Base-by-base conservation (phyloP, 306 rosid species). In the barrel medic (Medicago truncatula) region DNA sequence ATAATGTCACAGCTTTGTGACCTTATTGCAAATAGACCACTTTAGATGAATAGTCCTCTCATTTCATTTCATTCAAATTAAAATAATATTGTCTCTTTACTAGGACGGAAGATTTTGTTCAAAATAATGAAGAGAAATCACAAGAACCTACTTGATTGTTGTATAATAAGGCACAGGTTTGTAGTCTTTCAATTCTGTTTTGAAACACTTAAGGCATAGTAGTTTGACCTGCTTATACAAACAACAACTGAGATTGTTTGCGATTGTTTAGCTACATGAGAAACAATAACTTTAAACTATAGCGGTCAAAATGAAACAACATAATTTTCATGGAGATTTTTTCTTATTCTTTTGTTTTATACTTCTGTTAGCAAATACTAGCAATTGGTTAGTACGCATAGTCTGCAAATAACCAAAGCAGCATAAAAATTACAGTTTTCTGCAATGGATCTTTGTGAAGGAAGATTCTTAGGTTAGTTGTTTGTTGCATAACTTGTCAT, bases 51-150 rank as follows among this genome's bases (percentile, higher is more conserved):
- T 59, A 44, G 25, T 64, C 39, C 53, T 64, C 43, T 50, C 15
- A 52, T 56, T 73, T 61, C 65, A 74, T 85, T 70, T 62, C 65
- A 70, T 82, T 75, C 38, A 64, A 18, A 61, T 40, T 70, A 17
- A 53, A 58, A 49, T 49, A 44, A 20, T 39, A 16, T 46, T 50
- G 56, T 72, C 13, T 57, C 72, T 72, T 81, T 70, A 59, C 89
- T 56, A 92, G 96, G 90, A 67, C 28, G 76, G 81, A 79, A 77
- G 88, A 85, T 58, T 61, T 53, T 56, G 79, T 58, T 78, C 87
- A 69, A 80, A 79, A 80, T 54, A 38, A 56, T 44, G 53, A 74
- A 16, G 91, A 76, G 76, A 78, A 71, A 71, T 74, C 71, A 56
- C 81, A 78, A 68, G 85, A 75, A 81, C 72, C 75, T 62, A 57